Conservation (phyloP, 2,329 filamentous ascomycete genomes). For the Hypoxylon sp. region DNA sequence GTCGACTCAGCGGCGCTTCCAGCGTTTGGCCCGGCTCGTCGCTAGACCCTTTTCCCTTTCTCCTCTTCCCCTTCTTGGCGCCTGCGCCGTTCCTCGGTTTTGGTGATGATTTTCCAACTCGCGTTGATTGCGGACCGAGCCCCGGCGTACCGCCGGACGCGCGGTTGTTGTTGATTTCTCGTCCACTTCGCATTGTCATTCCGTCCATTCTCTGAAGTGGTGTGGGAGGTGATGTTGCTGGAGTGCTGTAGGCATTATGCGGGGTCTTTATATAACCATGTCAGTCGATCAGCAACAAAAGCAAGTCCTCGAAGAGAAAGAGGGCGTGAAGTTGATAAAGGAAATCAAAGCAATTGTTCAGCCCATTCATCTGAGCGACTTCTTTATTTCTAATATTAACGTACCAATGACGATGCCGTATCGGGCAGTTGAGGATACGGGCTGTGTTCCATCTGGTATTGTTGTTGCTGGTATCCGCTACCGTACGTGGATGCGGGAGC, state of each 20-base stretch:
- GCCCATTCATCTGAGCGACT: constrained; percentile 10
- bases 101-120: constrained; percentile 51
- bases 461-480: constrained; percentile 41
- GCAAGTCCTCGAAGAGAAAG: neutral
- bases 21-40: constrained; percentile 62
- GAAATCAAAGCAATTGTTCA: constrained; percentile 31
- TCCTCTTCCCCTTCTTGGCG: constrained; percentile 58
- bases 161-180: constrained; percentile 48
- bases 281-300: constrained; percentile 12
- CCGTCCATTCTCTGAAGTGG: constrained; percentile 52
- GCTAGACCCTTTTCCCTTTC: constrained; percentile 58
- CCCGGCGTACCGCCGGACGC: constrained; percentile 40
- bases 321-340: constrained; percentile 17
- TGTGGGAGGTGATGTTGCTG: constrained; percentile 64
- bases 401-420: constrained; percentile 43
- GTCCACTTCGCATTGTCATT: constrained; percentile 55
- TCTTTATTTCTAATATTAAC: constrained; percentile 38
- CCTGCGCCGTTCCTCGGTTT: constrained; percentile 49
- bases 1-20: constrained; percentile 74
- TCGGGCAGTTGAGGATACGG: constrained; percentile 49
- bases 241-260: constrained; percentile 61
- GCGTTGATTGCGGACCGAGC: constrained; percentile 48
- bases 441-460: constrained; percentile 45
- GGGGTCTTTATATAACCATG: constrained; percentile 41
- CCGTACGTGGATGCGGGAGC: constrained; percentile 37